These are phyloP conservation scores for Tetracladium maxilliforme DNA, from an alignment of 2,329 filamentous ascomycete species.

Conservation along the genomic window DNA sequence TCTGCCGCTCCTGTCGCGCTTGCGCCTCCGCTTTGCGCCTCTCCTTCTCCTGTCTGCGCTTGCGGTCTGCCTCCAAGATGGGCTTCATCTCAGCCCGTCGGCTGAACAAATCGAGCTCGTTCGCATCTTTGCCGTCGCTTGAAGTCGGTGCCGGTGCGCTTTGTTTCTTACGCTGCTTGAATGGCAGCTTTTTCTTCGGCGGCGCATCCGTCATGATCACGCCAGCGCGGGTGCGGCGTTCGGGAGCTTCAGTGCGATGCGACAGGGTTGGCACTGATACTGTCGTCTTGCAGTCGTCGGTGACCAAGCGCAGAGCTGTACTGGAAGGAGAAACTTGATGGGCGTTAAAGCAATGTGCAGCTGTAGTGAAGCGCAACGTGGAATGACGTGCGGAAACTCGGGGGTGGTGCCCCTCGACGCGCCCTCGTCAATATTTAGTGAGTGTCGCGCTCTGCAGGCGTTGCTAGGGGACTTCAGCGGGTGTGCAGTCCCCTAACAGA, in stretches of 20 bases:
- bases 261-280: neutral
- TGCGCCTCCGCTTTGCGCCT: neutral
- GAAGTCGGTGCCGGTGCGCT: conserved; percentile 26
- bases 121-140: conserved; percentile 17
- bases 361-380: conserved; percentile 1
- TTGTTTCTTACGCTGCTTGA: too few species aligned
- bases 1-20: too few species aligned
- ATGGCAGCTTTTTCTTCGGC: conserved; percentile 26
- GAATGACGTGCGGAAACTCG: too few species aligned
- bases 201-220: conserved; percentile 25
- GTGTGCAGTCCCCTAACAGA: conserved; percentile 1
- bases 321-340: neutral
- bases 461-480: too few species aligned
- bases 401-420: too few species aligned
- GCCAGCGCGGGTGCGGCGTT: too few species aligned
- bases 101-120: conserved; percentile 27
- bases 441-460: too few species aligned
- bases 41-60: conserved; percentile 9
- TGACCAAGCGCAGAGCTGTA: conserved; percentile 1
- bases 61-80: conserved; percentile 24
- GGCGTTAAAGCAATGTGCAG: conserved; percentile 1
- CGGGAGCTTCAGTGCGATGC: too few species aligned
- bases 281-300: conserved; percentile 3
- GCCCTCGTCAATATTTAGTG: too few species aligned
- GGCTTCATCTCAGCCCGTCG: conserved; percentile 28